Evolutionary conservation across 176 grass and related monocot genomes (phyloP).

Genomic region (Carex pumila): DNA sequence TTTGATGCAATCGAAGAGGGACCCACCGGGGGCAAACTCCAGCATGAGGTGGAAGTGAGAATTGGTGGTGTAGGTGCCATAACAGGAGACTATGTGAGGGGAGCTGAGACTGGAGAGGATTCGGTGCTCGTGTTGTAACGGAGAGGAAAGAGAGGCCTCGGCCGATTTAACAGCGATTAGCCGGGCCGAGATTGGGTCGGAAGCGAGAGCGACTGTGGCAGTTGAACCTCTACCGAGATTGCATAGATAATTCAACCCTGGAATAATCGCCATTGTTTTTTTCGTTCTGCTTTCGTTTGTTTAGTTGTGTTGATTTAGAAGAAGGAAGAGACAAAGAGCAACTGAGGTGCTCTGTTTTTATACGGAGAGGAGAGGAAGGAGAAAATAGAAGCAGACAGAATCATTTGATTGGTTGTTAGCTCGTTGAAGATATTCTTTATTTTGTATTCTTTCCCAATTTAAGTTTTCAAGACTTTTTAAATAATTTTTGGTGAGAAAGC

Average conservation of each 20-base stretch:
- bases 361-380: background rate
- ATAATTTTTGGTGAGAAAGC: background rate
- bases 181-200: constrained; percentile 28
- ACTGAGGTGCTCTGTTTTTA: constrained; percentile 19
- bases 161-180: constrained; percentile 62
- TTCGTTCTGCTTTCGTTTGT: background rate
- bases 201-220: constrained; percentile 17
- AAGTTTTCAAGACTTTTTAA: background rate
- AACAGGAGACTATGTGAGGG: constrained; percentile 63
- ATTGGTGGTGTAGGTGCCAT: constrained; percentile 23
- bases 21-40: constrained; percentile 56
- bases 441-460: background rate
- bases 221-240: constrained; percentile 8
- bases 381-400: background rate
- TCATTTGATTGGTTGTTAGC: background rate
- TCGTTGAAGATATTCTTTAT: background rate
- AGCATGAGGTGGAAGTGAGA: constrained; percentile 52
- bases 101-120: constrained; percentile 41
- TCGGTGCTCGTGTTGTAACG: background rate
- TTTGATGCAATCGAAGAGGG: constrained; percentile 44
- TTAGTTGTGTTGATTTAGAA: background rate
- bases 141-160: background rate
- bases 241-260: background rate
- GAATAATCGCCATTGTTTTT: constrained; percentile 4
- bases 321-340: background rate